A percentile compares a stretch with the other conserved stretches of the same genome.
Conservation (phyloP, 73 alveolate species). For the Paramecium primaurelia region DNA sequence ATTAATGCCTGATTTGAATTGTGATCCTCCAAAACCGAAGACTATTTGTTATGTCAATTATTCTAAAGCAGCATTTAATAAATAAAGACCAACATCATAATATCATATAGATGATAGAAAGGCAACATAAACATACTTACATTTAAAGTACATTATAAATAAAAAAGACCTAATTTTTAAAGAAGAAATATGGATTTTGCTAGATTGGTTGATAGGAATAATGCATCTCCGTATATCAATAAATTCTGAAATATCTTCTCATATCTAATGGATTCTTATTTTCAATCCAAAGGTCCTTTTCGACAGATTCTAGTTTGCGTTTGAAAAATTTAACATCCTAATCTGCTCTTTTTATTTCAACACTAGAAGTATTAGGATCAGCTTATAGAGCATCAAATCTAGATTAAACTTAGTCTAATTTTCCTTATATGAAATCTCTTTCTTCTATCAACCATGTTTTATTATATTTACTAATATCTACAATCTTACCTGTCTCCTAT, state of each 20-base stretch:
- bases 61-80: not conserved
- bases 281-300: constrained; percentile 33
- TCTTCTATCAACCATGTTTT: not conserved
- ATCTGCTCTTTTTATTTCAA: not conserved
- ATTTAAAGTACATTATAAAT: not conserved
- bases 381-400: not conserved
- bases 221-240: constrained; percentile 4
- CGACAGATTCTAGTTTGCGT: not conserved
- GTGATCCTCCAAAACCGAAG: not conserved
- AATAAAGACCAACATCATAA: not conserved
- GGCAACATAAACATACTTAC: not conserved
- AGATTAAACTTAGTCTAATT: not conserved
- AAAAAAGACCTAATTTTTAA: not conserved
- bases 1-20: not conserved
- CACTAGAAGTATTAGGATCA: not conserved
- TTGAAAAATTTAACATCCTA: constrained; percentile 11
- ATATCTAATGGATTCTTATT: not conserved
- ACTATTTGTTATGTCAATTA: not conserved
- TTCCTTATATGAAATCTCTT: not conserved
- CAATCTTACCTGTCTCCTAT: not conserved
- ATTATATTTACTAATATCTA: not conserved
- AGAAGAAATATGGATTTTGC: not conserved
- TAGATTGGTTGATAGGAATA: not conserved
- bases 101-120: not conserved
- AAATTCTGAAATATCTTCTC: constrained; percentile 30